A percentile compares a stretch with the other conserved stretches of the same genome.
Evolutionary conservation across 2,329 filamentous ascomycete species (phyloP).

Genomic region (Fusarium robinianum): DNA sequence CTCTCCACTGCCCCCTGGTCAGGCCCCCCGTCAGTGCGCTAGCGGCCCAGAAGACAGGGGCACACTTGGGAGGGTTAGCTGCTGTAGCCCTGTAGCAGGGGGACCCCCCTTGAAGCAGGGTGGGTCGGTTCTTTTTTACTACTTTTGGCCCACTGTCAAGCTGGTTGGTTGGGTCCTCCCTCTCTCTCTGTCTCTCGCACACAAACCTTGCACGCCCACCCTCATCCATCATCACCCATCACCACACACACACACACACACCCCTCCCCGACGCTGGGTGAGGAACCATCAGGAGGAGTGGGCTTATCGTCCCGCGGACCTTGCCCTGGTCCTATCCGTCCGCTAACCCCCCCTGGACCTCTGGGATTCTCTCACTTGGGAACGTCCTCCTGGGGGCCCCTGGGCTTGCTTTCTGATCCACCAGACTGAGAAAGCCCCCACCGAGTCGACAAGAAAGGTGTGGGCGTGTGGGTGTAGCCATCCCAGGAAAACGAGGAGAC

Average conservation of each 20-base stretch:
- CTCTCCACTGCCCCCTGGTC: constrained; percentile 15
- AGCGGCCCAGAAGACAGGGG: constrained; percentile 27
- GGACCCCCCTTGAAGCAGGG: constrained; percentile 13
- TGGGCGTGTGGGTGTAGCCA: constrained; percentile 38
- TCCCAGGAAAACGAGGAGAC: constrained; percentile 9
- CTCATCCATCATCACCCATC: constrained; percentile 22
- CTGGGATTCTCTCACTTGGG: constrained; percentile 24
- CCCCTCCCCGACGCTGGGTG: constrained; percentile 23
- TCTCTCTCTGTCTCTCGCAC: no score
- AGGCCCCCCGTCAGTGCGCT: constrained; percentile 7
- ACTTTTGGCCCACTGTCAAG: constrained; percentile 26
- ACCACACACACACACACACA: constrained; percentile 6
- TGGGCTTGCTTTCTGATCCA: constrained; percentile 19
- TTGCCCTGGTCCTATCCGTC: constrained; percentile 20
- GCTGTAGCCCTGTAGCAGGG: no score
- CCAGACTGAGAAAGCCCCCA: constrained; percentile 31
- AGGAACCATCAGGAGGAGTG: constrained; percentile 18
- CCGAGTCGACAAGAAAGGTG: no score
- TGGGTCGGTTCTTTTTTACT: constrained; percentile 14
- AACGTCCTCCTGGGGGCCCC: constrained; percentile 25
- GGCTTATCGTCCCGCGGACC: constrained; percentile 27
- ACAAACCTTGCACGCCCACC: constrained; percentile 28
- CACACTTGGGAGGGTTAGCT: constrained; percentile 13
- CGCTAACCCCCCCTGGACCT: constrained; percentile 28
- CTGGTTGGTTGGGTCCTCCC: constrained; percentile 20